phyloP scores from a whole-genome alignment of 352 stramenopile species.

The Phytophthora melonis region DNA sequence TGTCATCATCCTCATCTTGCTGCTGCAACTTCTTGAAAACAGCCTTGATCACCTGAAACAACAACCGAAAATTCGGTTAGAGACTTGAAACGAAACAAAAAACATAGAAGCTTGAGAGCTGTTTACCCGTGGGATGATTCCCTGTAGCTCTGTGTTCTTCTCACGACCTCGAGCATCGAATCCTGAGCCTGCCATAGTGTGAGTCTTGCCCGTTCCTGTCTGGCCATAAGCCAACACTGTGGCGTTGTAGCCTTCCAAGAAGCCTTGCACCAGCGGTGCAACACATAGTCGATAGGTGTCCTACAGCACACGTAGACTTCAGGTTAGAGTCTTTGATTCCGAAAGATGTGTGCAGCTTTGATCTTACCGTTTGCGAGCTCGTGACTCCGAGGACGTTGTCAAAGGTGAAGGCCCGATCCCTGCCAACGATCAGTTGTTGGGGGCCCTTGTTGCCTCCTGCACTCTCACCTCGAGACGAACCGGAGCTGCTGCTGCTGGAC shows the following conservation, averaged over 20 bases:
- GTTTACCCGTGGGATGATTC: constrained; percentile 87
- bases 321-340: neutral
- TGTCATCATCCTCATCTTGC: constrained; percentile 43
- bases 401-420: constrained; percentile 91
- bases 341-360: neutral
- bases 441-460: constrained; percentile 19
- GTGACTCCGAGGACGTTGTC: constrained; percentile 86
- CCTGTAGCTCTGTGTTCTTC: constrained; percentile 66
- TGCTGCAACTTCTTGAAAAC: constrained; percentile 76
- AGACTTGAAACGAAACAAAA: neutral
- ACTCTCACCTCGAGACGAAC: constrained; percentile 20
- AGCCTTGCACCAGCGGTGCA: constrained; percentile 74
- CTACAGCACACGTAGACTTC: constrained; percentile 24
- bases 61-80: constrained; percentile 6
- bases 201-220: constrained; percentile 95
- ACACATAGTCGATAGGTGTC: constrained; percentile 81
- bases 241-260: constrained; percentile 86
- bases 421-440: constrained; percentile 84
- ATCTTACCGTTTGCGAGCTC: constrained; percentile 68
- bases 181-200: constrained; percentile 92
- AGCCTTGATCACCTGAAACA: constrained; percentile 62
- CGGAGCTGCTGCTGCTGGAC: constrained; percentile 26
- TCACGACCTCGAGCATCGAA: constrained; percentile 62
- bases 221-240: constrained; percentile 88
- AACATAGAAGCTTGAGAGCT: neutral